These are phyloP conservation scores for Dactylellina cionopaga DNA, from an alignment of 2,329 filamentous ascomycete genomes.

Conservation along the genomic window DNA sequence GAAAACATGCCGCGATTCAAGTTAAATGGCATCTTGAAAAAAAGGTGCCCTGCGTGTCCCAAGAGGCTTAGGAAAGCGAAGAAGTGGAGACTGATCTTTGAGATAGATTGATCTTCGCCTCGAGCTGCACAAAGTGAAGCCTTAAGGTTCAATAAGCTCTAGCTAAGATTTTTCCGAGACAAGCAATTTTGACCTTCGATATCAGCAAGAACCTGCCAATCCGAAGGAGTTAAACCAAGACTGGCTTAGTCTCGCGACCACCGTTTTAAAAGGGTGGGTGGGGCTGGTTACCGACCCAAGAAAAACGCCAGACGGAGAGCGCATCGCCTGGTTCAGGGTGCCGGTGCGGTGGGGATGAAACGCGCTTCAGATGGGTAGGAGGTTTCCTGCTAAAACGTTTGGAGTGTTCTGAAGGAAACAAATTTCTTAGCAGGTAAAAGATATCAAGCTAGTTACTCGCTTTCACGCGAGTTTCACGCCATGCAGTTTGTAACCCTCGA, in stretches of 20 bases:
- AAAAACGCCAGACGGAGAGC: constrained; percentile 46
- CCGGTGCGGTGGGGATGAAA: constrained; percentile 53
- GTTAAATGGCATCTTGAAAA: constrained; percentile 14
- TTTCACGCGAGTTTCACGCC: constrained; percentile 42
- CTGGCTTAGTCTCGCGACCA: constrained; percentile 31
- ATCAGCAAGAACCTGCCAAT: not conserved
- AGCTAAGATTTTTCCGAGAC: constrained; percentile 44
- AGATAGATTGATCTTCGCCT: constrained; percentile 18
- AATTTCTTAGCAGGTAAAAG: constrained; percentile 12
- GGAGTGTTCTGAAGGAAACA: constrained; percentile 23
- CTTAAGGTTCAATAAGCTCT: constrained; percentile 21
- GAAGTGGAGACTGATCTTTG: not conserved
- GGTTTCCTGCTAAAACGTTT: constrained; percentile 29
- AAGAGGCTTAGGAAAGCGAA: too few relatives aligned
- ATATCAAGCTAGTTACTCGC: constrained; percentile 8
- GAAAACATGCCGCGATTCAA: constrained; percentile 23
- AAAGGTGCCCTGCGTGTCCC: not conserved
- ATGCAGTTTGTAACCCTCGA: constrained; percentile 12
- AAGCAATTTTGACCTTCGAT: constrained; percentile 23
- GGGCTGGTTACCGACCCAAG: constrained; percentile 28
- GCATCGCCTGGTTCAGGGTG: constrained; percentile 40
- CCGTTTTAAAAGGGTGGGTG: constrained; percentile 35
- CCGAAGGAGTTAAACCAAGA: constrained; percentile 8
- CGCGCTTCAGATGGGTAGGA: constrained; percentile 49
- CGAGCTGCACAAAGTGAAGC: constrained; percentile 16